Conservation (phyloP, 2,329 filamentous ascomycete genomes). For the Fusarium mexicanum region DNA sequence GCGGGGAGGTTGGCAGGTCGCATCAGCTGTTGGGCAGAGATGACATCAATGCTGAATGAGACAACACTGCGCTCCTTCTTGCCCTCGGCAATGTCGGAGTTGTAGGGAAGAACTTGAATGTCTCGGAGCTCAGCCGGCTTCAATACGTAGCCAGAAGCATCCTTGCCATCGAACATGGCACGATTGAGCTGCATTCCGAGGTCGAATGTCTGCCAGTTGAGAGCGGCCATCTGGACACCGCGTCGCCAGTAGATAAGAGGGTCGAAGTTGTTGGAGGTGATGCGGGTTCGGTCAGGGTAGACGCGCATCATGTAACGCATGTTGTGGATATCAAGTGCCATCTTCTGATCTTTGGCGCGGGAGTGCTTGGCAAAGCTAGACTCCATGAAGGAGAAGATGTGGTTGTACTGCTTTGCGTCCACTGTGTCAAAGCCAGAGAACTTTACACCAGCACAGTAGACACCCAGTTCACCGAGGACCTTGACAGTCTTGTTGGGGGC, state of each 20-base stretch:
- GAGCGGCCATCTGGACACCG: constrained; percentile 95
- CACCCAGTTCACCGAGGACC: constrained; percentile 83
- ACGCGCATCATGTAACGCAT: constrained; percentile 91
- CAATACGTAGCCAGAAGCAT: constrained; percentile 90
- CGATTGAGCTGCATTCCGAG: constrained; percentile 95
- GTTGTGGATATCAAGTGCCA: constrained; percentile 87
- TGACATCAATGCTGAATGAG: constrained; percentile 84
- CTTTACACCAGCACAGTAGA: constrained; percentile 79
- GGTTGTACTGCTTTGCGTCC: constrained; percentile 88
- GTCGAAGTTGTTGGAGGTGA: constrained; percentile 93
- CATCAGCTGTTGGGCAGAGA: constrained; percentile 95
- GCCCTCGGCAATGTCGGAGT: constrained; percentile 61
- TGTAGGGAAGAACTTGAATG: constrained; percentile 67
- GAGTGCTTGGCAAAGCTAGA: constrained; percentile 85
- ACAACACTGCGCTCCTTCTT: constrained; percentile 85
- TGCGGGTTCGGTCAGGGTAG: constrained; percentile 84
- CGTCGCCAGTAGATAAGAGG: constrained; percentile 93
- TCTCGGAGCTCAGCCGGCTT: constrained; percentile 89
- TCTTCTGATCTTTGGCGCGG: constrained; percentile 78
- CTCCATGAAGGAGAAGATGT: constrained; percentile 96
- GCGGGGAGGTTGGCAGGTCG: constrained; percentile 77
- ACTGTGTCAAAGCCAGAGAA: constrained; percentile 81
- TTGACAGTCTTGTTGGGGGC: constrained; percentile 86
- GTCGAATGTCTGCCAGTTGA: constrained; percentile 99
- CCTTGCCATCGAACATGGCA: constrained; percentile 93